phyloP scores from a whole-genome alignment of 2,329 filamentous ascomycete species.

The Talaromyces marneffei region DNA sequence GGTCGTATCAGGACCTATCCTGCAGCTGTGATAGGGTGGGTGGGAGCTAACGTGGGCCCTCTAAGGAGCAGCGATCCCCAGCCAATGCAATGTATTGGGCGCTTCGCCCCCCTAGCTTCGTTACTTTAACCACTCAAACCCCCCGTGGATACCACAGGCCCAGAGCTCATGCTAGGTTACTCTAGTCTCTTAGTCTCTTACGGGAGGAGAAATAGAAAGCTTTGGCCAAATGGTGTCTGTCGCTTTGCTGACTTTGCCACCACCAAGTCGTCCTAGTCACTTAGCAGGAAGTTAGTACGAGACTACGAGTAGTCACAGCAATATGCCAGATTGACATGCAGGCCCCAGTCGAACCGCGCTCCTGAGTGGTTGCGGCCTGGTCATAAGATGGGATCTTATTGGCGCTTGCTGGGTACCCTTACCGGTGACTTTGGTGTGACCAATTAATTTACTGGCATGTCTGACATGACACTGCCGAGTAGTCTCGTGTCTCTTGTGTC shows the following conservation, averaged over 20 bases:
- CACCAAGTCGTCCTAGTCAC: neutral
- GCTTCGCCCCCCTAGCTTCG: constrained; percentile 7
- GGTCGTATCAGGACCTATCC: neutral
- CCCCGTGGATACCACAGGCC: neutral
- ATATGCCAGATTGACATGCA: neutral
- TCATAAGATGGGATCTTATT: neutral
- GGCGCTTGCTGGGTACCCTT: neutral
- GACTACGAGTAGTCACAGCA: too few relatives aligned
- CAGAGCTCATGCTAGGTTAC: neutral
- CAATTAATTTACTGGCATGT: neutral
- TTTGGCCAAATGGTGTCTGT: neutral
- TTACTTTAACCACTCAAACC: neutral
- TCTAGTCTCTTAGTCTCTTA: neutral
- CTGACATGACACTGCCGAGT: neutral
- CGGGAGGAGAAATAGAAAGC: neutral
- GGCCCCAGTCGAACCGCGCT: neutral
- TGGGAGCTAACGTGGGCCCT: constrained; percentile 5
- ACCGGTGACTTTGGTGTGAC: neutral
- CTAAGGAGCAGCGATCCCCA: constrained; percentile 7
- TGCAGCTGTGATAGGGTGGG: constrained; percentile 4
- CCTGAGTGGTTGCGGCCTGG: neutral
- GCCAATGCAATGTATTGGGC: neutral
- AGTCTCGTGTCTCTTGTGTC: neutral
- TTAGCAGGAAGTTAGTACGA: neutral
- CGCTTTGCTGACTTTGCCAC: neutral